Evolutionary conservation across 176 grass and related monocot species (phyloP).

Genomic region (Triticum timopheevii): DNA sequence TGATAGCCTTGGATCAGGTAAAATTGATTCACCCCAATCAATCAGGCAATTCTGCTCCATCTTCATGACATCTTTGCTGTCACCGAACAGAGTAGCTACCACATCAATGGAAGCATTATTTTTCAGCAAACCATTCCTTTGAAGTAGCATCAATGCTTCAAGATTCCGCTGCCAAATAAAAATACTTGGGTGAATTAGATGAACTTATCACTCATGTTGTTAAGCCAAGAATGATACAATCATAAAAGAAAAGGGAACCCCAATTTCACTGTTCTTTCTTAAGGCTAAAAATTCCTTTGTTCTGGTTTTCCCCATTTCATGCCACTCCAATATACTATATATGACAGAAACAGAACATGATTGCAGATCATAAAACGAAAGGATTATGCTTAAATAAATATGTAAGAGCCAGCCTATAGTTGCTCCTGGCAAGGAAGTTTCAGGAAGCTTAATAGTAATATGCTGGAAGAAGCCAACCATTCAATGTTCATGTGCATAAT

Average conservation of each 20-base stretch:
- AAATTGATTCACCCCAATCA: slow-evolving; percentile 48
- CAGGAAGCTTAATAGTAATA: not conserved
- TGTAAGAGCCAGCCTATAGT: not conserved
- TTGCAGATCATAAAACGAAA: not conserved
- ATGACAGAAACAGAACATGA: slow-evolving; percentile 3
- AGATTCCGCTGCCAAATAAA: slow-evolving; percentile 80
- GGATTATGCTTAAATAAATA: not conserved
- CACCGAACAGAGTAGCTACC: slow-evolving; percentile 83
- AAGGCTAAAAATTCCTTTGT: not conserved
- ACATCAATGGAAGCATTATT: slow-evolving; percentile 71
- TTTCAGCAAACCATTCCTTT: slow-evolving; percentile 84
- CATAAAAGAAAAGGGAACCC: not conserved
- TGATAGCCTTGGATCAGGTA: slow-evolving; percentile 43
- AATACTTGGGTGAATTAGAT: slow-evolving; percentile 17
- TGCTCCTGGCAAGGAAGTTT: slow-evolving; percentile 25
- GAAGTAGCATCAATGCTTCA: slow-evolving; percentile 93
- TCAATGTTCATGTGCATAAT: slow-evolving; percentile 7
- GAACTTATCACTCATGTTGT: not conserved
- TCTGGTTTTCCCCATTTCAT: slow-evolving; percentile 15
- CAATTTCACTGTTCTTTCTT: not conserved
- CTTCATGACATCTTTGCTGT: slow-evolving; percentile 60
- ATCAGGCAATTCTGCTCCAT: slow-evolving; percentile 60
- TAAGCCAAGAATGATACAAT: slow-evolving; percentile 10
- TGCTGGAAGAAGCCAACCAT: not conserved
- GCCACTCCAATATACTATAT: not conserved